phyloP scores from a whole-genome alignment of 495 filamentous ascomycete genomes.

The Penicillium odoratum region DNA sequence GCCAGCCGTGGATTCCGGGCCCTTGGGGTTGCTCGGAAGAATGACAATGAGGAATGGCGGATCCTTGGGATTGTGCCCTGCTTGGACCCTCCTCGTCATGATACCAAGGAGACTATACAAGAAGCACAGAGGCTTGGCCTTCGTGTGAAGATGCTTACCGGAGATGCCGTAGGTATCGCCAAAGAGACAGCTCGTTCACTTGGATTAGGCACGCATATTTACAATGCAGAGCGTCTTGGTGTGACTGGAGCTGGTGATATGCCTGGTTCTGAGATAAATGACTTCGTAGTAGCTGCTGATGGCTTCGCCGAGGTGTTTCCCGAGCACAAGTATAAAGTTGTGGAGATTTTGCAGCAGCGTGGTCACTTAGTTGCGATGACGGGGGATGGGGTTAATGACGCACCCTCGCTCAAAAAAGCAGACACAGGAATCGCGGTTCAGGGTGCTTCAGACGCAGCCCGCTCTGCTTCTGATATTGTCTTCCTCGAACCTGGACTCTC shows the following conservation, averaged over 20 bases:
- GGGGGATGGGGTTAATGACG: conserved; percentile 97
- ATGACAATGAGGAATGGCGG: conserved; percentile 74
- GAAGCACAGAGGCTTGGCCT: conserved; percentile 87
- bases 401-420: conserved; percentile 92
- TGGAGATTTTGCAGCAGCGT: conserved; percentile 93
- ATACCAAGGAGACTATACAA: conserved; percentile 85
- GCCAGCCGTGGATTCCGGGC: conserved; percentile 90
- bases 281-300: conserved; percentile 93
- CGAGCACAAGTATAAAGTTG: conserved; percentile 96
- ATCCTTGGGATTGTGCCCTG: conserved; percentile 94
- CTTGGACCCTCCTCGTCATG: conserved; percentile 86
- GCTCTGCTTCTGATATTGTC: conserved; percentile 91
- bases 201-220: conserved; percentile 89
- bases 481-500: conserved; percentile 89
- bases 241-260: conserved; percentile 83
- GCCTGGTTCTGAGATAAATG: conserved; percentile 88
- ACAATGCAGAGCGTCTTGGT: conserved; percentile 87
- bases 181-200: conserved; percentile 87
- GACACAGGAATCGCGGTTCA: conserved; percentile 87
- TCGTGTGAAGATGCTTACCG: conserved; percentile 95
- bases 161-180: conserved; percentile 91
- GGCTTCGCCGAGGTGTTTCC: conserved; percentile 95
- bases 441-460: conserved; percentile 88
- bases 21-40: conserved; percentile 87
- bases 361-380: conserved; percentile 97